Evolutionary conservation across 116 monocot species (phyloP).

Genomic region (Posidonia oceanica): DNA sequence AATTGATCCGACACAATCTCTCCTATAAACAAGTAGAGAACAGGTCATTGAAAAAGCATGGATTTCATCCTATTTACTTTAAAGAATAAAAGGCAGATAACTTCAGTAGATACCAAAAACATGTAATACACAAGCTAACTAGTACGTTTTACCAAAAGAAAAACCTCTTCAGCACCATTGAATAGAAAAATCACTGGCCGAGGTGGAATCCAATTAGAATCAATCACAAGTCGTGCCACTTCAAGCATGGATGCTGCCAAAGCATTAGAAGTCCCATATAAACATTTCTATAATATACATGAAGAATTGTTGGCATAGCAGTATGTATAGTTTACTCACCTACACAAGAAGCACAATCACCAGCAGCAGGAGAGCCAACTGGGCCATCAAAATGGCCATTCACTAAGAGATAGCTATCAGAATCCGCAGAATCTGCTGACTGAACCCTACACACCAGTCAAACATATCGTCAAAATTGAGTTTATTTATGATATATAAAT

Average conservation of each 20-base stretch:
- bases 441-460: constrained; percentile 45
- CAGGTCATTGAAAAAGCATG: too few relatives aligned
- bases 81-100: neutral
- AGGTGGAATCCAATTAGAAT: constrained; percentile 95
- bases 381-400: constrained; percentile 97
- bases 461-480: too few relatives aligned
- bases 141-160: constrained; percentile 63
- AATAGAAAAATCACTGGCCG: constrained; percentile 89
- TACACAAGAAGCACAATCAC: constrained; percentile 98
- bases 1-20: too few relatives aligned
- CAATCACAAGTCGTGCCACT: constrained; percentile 69
- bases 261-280: neutral
- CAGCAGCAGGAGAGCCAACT: constrained; percentile 93
- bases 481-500: too few relatives aligned
- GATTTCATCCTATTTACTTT: too few relatives aligned
- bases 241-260: constrained; percentile 96
- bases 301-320: neutral
- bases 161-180: constrained; percentile 97
- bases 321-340: constrained; percentile 38
- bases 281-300: neutral
- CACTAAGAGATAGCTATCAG: constrained; percentile 66
- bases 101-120: neutral
- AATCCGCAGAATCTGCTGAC: constrained; percentile 45
- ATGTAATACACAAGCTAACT: too few relatives aligned
- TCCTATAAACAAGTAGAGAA: too few relatives aligned